Base-by-base conservation (phyloP, 306 rosid species). In the Amphicarpaea edgeworthii region DNA sequence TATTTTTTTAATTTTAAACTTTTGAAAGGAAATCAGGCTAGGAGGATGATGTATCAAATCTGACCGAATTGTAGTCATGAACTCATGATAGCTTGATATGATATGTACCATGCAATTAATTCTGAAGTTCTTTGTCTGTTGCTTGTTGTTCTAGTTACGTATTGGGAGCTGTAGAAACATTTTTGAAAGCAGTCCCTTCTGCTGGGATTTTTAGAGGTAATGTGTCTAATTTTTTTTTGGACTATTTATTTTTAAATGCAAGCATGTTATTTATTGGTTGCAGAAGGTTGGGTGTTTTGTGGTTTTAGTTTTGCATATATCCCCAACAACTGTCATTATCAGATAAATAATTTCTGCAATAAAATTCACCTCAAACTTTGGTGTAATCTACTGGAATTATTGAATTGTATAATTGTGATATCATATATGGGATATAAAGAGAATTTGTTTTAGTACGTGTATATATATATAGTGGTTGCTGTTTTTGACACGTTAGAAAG, bases 131-230 rank as follows among this genome's bases (percentile, higher is more conserved):
- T 17, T 61, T 83, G 75, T 79, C 71, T 77, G 60, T 63, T 89
- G 78, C 77, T 79, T 84, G 28, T 83, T 83, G 83, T 87, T 82
- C 81, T 77, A 96, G 99, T 58, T 96, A 96, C 16, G 98, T 96
- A 64, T 81, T 96, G 91, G 99, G 99, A 85, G 99, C 99, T 46
- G 99, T 96, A 51, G 99, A 96, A 88, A 96, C 99, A 54, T 96
- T 96, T 90, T 75, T 96, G 89, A 90, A 90, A 82, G 99, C 99
- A 46, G 89, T 96, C 65, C 99, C 99, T 46, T 38, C 87, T 72
- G 99, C 99, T 84, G 98, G 98, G 62, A 88, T 96, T 59, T 96
- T 92, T 85, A 81, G 86, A 90, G 99, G 99, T 96, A 87, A 85
- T 40, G 72, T 42, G 37, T 76, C 68, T 63, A 63, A 16, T 62